Percentiles rank a stretch among this genome's conserved stretches.
Conservation (phyloP, 495 filamentous ascomycete genomes). For the Bathelium albidoporum region DNA sequence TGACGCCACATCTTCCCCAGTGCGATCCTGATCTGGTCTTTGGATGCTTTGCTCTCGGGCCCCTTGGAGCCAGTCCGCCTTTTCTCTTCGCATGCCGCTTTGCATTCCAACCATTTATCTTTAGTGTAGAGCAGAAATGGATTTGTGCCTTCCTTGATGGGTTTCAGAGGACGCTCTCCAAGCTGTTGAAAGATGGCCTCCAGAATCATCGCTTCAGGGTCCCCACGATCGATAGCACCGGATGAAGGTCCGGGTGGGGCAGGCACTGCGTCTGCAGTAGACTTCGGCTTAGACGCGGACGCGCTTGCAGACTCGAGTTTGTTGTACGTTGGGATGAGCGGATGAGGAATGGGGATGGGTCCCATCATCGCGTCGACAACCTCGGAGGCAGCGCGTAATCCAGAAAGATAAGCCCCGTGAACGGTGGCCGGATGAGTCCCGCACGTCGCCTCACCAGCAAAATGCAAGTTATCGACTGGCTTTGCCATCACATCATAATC, state of each 20-base stretch:
- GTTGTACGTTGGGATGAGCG: slow-evolving; percentile 11
- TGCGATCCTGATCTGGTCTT: slow-evolving; percentile 69
- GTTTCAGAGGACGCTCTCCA: slow-evolving; percentile 61
- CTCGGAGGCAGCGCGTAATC: slow-evolving; percentile 77
- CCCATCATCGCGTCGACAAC: slow-evolving; percentile 69
- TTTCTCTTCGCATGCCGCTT: slow-evolving; percentile 58
- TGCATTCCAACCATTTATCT: slow-evolving; percentile 65
- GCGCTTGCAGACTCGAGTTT: background rate
- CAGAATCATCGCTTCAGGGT: slow-evolving; percentile 65
- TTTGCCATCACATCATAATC: slow-evolving; percentile 94
- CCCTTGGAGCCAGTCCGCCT: slow-evolving; percentile 30
- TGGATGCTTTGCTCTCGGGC: slow-evolving; percentile 53
- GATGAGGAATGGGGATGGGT: slow-evolving; percentile 58
- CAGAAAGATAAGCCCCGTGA: slow-evolving; percentile 91
- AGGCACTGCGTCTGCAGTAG: background rate
- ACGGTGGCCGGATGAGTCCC: slow-evolving; percentile 94
- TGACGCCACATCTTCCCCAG: slow-evolving; percentile 85
- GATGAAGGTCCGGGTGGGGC: background rate
- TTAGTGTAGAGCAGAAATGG: slow-evolving; percentile 61
- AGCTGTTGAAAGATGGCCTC: slow-evolving; percentile 56
- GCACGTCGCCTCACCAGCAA: slow-evolving; percentile 93
- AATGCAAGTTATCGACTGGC: slow-evolving; percentile 77
- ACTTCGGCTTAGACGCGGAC: background rate
- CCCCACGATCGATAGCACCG: background rate
- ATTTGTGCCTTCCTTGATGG: slow-evolving; percentile 58